These are phyloP conservation scores for Fusarium marasasianum DNA, from an alignment of 2,329 filamentous ascomycete species.

Conservation along the genomic window DNA sequence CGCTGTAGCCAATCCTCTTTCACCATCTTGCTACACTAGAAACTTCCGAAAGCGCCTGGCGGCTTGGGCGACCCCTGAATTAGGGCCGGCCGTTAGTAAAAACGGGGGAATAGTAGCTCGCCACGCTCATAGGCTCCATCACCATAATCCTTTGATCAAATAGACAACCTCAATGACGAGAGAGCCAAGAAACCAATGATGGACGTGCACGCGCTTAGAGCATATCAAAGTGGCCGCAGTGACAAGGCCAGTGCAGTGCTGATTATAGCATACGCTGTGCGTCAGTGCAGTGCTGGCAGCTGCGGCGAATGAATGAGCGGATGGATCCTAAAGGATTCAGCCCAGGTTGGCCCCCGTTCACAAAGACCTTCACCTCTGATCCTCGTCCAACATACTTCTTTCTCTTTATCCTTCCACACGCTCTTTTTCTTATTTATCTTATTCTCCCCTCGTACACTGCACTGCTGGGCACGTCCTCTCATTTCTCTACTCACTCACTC, in stretches of 20 bases:
- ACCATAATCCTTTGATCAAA: constrained; percentile 25
- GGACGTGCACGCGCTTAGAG: constrained; percentile 14
- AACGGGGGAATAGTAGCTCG: background rate
- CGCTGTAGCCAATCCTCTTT: constrained; percentile 36
- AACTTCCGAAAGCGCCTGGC: constrained; percentile 18
- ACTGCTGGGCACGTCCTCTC: constrained; percentile 51
- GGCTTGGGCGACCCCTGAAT: constrained; percentile 29
- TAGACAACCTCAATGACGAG: background rate
- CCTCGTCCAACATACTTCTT: constrained; percentile 36
- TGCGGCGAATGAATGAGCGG: background rate
- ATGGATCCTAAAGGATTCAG: constrained; percentile 6
- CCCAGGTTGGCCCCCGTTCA: constrained; percentile 26
- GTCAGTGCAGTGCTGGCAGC: background rate
- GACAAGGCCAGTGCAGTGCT: background rate
- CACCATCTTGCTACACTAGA: constrained; percentile 26
- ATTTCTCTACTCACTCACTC: constrained; percentile 25
- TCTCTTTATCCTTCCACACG: constrained; percentile 35
- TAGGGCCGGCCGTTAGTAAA: background rate
- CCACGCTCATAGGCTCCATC: constrained; percentile 15
- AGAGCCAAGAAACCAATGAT: constrained; percentile 3
- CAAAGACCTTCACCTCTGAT: constrained; percentile 33
- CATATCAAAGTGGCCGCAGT: background rate
- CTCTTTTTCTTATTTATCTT: constrained; percentile 22
- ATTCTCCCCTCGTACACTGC: constrained; percentile 25
- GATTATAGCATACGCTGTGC: background rate